Evolutionary conservation across 1,139 yeast species (phyloP).

Genomic region (Suhomyces guaymorum): DNA sequence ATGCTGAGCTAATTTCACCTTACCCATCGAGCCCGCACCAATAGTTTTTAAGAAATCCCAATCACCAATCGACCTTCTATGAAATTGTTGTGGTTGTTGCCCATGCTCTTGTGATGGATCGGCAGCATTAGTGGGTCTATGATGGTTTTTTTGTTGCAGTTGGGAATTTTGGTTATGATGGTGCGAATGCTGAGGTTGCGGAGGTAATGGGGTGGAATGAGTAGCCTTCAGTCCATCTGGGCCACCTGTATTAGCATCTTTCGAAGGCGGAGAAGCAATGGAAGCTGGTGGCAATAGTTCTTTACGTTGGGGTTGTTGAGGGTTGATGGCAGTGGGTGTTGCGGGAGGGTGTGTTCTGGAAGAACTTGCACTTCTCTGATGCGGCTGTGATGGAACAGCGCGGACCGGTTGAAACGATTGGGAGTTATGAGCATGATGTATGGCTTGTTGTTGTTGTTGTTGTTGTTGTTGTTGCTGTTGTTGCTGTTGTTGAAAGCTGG

Average conservation of each 20-base stretch:
- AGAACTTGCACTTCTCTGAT: constrained; percentile 16
- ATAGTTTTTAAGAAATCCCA: constrained; percentile 96
- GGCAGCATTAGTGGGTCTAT: too few relatives aligned
- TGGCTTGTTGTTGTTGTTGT: constrained; percentile 14
- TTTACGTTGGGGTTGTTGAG: constrained; percentile 15
- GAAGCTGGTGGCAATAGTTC: constrained; percentile 30
- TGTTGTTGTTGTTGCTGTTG: constrained; percentile 9
- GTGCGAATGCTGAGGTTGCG: constrained; percentile 7
- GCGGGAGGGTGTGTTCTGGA: constrained; percentile 10
- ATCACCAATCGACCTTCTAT: constrained; percentile 89
- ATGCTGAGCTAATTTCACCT: constrained; percentile 91
- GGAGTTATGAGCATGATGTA: constrained; percentile 11
- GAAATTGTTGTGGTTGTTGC: constrained; percentile 54
- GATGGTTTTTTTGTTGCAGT: constrained; percentile 17
- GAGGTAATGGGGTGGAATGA: constrained; percentile 2
- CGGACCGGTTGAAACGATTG: constrained; percentile 17
- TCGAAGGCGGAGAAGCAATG: constrained; percentile 20
- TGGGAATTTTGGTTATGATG: constrained; percentile 13
- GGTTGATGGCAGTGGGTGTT: constrained; percentile 12
- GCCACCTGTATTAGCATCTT: constrained; percentile 4
- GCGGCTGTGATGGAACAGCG: constrained; percentile 19
- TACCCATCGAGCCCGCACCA: constrained; percentile 99
- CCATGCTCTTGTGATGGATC: constrained; percentile 19
- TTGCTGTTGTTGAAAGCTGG: constrained; percentile 20
- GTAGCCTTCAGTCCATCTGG: constrained; percentile 1